These are phyloP conservation scores for Hyparrhenia diplandra DNA, from an alignment of 176 grass and related monocot species.

Conservation along the genomic window DNA sequence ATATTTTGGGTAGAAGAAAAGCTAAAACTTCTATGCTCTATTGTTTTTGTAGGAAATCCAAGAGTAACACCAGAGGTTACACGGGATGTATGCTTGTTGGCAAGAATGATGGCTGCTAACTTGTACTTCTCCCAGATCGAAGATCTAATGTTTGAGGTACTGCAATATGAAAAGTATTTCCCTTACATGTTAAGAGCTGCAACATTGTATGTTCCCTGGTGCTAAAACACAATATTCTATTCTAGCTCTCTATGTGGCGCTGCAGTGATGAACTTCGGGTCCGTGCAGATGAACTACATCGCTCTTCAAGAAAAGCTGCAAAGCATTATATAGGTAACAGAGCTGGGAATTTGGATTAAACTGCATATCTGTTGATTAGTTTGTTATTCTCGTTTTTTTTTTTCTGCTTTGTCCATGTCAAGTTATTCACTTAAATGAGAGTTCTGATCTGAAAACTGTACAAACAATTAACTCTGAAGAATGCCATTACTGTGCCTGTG, in stretches of 20 bases:
- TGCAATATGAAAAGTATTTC: not conserved
- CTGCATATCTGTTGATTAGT: not conserved
- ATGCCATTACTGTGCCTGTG: not conserved
- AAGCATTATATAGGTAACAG: slow-evolving; percentile 94
- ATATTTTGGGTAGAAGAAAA: slow-evolving; percentile 7
- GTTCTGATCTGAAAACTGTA: not conserved
- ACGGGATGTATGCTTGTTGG: slow-evolving; percentile 98
- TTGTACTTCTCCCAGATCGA: slow-evolving; percentile 97
- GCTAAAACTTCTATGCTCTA: not conserved
- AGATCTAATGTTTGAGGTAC: slow-evolving; percentile 99
- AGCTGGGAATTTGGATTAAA: not conserved
- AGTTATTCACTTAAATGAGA: not conserved
- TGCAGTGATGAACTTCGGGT: slow-evolving; percentile 78
- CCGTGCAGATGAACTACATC: slow-evolving; percentile 64
- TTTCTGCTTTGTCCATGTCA: slow-evolving; percentile 7
- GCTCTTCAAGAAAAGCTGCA: slow-evolving; percentile 58
- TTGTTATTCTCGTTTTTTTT: slow-evolving; percentile 3
- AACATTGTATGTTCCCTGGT: slow-evolving; percentile 5
- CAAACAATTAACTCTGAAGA: not conserved
- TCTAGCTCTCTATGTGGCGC: slow-evolving; percentile 99
- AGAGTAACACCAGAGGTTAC: slow-evolving; percentile 97
- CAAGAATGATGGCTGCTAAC: slow-evolving; percentile 94
- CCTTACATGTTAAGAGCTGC: not conserved
- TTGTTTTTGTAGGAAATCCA: slow-evolving; percentile 77
- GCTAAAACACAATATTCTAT: slow-evolving; percentile 27